Evolutionary conservation across 139 green algal genomes (phyloP), one percentile per base, ranked within the genome.

Genomic region (Tetraselmis chui): DNA sequence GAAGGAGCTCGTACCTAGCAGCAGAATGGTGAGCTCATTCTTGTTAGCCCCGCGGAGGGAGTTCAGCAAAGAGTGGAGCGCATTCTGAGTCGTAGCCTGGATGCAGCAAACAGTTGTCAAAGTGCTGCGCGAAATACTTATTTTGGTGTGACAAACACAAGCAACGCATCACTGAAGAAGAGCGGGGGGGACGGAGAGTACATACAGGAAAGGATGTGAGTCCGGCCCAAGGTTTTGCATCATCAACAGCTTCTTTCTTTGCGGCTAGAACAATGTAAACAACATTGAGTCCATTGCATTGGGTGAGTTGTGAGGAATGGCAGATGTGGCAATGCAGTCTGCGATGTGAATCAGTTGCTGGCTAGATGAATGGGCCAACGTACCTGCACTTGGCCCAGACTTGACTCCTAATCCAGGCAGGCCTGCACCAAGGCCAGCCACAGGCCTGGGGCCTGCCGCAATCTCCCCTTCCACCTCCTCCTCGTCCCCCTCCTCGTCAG

Each of bases 11-110:
- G 29, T 32, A 84, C 85, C 92, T 29, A 95, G 77, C 32, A 95
- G 79, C 32, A 95, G 77, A 27, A 95, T 82, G 28, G 90, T 95
- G 31, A 95, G 59, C 29, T 89, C 78, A 1, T 79, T 59, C 83
- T 85, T 87, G 30, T 85, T 80, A 59, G 91, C 78, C 45, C 84
- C 82, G 22, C 77, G 30, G 28, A 93, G 76, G 30, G 82, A 82
- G 2, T 77, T 30, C 0, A 92, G 31, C 24, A 88, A 27, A 1
- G 83, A 82, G 31, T 76, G 29, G 29, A 93, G 84, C 1, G 83
- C 59, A 1, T 81, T 77, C 80, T 92, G 91, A 0, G 91, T 94
- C 1, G 82, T 75, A 1, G 28, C 81, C 31, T 90, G 90, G 81
- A 94, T 29, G 23, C 23, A 32, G 29, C 29, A 85, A 30, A 23